These are phyloP conservation scores for Carex kokanica DNA, from an alignment of 176 grass and related monocot species.

Conservation along the genomic window DNA sequence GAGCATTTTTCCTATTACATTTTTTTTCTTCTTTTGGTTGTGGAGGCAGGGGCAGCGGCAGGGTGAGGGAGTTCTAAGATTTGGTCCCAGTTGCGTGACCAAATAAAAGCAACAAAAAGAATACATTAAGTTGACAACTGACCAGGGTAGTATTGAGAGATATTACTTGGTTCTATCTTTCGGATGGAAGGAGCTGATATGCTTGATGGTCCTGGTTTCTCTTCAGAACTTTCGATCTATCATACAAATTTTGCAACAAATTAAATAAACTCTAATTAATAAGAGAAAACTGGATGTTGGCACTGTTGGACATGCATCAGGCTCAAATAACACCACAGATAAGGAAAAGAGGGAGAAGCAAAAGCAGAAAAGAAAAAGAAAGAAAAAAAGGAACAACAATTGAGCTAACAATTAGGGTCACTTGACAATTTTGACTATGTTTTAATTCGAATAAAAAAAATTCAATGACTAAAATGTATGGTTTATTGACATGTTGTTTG, in stretches of 20 bases:
- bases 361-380: background rate
- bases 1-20: conserved; percentile 3
- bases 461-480: background rate
- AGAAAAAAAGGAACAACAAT: background rate
- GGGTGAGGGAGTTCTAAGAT: background rate
- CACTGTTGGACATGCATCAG: background rate
- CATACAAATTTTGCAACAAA: background rate
- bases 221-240: conserved; percentile 43
- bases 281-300: background rate
- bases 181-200: conserved; percentile 33
- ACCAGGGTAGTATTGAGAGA: conserved; percentile 68
- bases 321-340: background rate
- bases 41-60: too few relatives aligned
- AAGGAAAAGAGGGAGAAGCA: background rate
- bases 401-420: background rate
- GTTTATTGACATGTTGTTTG: background rate
- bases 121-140: conserved; percentile 20
- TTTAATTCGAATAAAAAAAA: background rate
- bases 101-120: conserved; percentile 19
- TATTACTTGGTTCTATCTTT: conserved; percentile 56
- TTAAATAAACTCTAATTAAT: background rate
- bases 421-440: background rate
- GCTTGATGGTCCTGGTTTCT: conserved; percentile 50
- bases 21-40: background rate
- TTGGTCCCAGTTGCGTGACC: background rate